Evolutionary conservation across 2,329 filamentous ascomycete genomes (phyloP), one percentile per base, ranked within the genome.

Genomic region (Colletotrichum eleusines): DNA sequence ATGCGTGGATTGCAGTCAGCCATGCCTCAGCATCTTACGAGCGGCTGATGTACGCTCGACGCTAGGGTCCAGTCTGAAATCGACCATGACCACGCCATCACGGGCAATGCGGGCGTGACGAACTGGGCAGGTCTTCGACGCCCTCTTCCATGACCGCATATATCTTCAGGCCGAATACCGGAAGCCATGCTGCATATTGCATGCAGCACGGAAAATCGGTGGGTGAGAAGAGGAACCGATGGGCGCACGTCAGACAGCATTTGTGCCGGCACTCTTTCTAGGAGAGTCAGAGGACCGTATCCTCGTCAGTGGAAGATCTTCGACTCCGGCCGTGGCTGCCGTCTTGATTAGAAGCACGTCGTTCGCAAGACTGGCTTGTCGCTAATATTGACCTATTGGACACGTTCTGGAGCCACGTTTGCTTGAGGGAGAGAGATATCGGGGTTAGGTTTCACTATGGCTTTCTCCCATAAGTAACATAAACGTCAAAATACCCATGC

Each of bases 401-500:
- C 60, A 23, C n/a, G 38, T 26, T 33, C 26, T 16, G 28, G 26
- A 14, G 46, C 40, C 28, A 16, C 51, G 23, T 54, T 23, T 28
- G 35, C 42, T 68, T 26, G 20, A 68, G 35, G 33, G 33, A 44
- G 44, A 33, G 18, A 35, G 28, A 44, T 20, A 18, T 48, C 28
- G n/a, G 12, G 26, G 23, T 16, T 8, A 20, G 33, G 26, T n/a
- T 26, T 31, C 2, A 35, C 59, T 26, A 68, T 33, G 71, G 71
- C 31, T 69, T 72, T 50, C 64, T 72, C 14, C 73, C 73, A 66
- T 74, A 74, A 58, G 71, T 74, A 46, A 74, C 73, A 58, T 72
- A 73, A 38, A 74, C 66, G 57, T 73, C 63, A 35, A 73, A 74
- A 63, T 74, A 76, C 6, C 66, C 66, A 61, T 76, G 74, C 16